A percentile compares a stretch with the other conserved stretches of the same genome.
These are phyloP conservation scores for Sphaceloma murrayae DNA, from an alignment of 2,329 filamentous ascomycete genomes.

Conservation along the genomic window DNA sequence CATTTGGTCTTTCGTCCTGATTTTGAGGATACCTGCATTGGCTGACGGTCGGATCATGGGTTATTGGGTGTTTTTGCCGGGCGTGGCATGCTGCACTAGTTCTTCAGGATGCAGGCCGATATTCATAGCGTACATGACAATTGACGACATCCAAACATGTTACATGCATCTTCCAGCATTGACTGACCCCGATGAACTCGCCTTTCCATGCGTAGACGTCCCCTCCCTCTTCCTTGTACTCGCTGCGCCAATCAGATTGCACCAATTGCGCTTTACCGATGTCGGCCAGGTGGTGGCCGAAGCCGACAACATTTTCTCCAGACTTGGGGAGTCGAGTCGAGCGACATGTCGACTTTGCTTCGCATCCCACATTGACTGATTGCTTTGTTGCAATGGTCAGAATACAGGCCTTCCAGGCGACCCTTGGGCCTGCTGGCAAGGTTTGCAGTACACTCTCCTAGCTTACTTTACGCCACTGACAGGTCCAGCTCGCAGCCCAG, in stretches of 20 bases:
- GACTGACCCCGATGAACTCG: neutral
- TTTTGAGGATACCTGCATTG: constrained; percentile 11
- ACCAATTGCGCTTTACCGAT: constrained; percentile 7
- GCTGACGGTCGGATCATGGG: neutral
- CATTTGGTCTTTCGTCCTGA: neutral
- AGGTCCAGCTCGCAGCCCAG: neutral
- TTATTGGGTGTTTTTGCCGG: too few relatives aligned
- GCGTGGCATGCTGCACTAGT: too few relatives aligned
- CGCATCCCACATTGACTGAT: neutral
- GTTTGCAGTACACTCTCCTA: neutral
- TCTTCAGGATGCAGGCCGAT: neutral
- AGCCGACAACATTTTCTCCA: constrained; percentile 13
- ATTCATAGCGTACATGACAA: constrained; percentile 4
- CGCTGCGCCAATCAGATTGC: neutral
- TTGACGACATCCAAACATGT: neutral
- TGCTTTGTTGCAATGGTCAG: neutral
- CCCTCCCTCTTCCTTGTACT: neutral
- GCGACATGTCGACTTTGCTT: neutral
- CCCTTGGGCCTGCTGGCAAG: neutral
- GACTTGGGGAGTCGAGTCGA: neutral
- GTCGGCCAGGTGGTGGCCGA: constrained; percentile 7
- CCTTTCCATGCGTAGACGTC: neutral
- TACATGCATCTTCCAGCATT: too few relatives aligned
- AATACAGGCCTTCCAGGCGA: neutral
- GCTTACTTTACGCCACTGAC: neutral